Conservation (phyloP, 2,329 filamentous ascomycete genomes). For the Trichoderma koningii region DNA sequence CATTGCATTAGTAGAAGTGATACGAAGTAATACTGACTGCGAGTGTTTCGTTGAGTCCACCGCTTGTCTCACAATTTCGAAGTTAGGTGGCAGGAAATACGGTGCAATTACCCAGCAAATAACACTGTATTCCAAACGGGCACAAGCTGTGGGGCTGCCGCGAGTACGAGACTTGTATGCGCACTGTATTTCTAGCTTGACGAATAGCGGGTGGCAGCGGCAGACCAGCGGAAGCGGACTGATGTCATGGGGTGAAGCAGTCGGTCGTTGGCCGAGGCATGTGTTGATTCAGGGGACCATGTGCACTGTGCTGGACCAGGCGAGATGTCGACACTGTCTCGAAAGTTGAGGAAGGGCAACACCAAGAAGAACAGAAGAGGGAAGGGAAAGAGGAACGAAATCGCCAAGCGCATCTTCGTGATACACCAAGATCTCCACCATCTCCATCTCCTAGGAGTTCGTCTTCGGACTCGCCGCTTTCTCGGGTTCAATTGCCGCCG, state of each 20-base stretch:
- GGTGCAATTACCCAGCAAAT: not conserved
- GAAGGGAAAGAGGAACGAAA: not conserved
- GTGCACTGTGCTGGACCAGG: not conserved
- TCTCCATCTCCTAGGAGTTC: too few species aligned
- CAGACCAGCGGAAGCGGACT: not conserved
- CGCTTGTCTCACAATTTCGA: not conserved
- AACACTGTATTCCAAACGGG: not conserved
- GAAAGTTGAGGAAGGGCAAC: not conserved
- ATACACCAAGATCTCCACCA: too few species aligned
- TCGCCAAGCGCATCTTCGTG: too few species aligned
- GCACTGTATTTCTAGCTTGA: not conserved
- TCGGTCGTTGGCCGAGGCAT: constrained; percentile 27
- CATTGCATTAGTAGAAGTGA: not conserved
- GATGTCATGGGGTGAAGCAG: constrained; percentile 20
- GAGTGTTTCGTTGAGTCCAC: not conserved
- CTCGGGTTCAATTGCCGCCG: too few species aligned
- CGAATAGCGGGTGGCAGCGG: constrained; percentile 4
- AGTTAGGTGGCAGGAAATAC: not conserved
- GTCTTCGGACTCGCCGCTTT: too few species aligned
- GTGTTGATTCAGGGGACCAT: not conserved
- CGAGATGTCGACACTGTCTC: not conserved
- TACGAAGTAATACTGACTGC: not conserved
- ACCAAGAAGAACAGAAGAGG: not conserved
- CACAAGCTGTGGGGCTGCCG: too few species aligned
- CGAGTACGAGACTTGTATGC: too few species aligned